phyloP scores from a whole-genome alignment of 2,329 filamentous ascomycete species.

The Aspergillus clavatus region DNA sequence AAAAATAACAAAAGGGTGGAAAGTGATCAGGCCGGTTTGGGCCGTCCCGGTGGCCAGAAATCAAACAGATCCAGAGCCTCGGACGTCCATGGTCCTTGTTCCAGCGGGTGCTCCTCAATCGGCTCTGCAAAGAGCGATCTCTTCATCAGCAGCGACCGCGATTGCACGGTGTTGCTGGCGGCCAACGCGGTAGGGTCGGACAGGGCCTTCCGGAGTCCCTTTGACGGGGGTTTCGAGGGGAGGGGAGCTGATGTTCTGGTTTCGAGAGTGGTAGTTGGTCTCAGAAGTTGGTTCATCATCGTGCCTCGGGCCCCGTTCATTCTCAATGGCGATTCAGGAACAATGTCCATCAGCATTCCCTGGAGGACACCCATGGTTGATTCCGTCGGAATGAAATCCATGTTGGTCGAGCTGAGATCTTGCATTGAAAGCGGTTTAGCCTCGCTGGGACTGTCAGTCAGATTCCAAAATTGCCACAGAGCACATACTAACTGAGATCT shows the following conservation, averaged over 20 bases:
- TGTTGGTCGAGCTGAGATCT: constrained; percentile 9
- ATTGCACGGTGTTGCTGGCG: constrained; percentile 11
- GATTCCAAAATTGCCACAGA: background rate
- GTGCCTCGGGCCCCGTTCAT: too few relatives aligned
- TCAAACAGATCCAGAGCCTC: constrained; percentile 42
- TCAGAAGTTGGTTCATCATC: too few relatives aligned
- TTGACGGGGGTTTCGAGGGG: constrained; percentile 3
- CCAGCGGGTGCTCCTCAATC: constrained; percentile 17
- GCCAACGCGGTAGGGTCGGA: constrained; percentile 33
- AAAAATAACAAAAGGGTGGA: too few relatives aligned
- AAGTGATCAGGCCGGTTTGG: constrained; percentile 30
- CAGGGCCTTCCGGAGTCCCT: constrained; percentile 28
- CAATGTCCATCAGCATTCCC: constrained; percentile 17
- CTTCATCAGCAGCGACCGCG: constrained; percentile 14
- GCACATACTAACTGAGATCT: constrained; percentile 29
- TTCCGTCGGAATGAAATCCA: constrained; percentile 25
- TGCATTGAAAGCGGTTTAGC: background rate
- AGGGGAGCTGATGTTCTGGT: constrained; percentile 2
- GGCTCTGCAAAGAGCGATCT: constrained; percentile 13
- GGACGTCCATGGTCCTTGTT: constrained; percentile 39
- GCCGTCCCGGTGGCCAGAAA: constrained; percentile 39
- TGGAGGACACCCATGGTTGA: constrained; percentile 28
- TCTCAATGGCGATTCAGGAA: background rate
- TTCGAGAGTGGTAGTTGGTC: background rate
- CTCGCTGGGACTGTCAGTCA: constrained; percentile 12